Percentiles rank a stretch among this genome's conserved stretches.
These are phyloP conservation scores for Monilinia fructicola DNA, from an alignment of 2,329 filamentous ascomycete species.

Conservation along the genomic window DNA sequence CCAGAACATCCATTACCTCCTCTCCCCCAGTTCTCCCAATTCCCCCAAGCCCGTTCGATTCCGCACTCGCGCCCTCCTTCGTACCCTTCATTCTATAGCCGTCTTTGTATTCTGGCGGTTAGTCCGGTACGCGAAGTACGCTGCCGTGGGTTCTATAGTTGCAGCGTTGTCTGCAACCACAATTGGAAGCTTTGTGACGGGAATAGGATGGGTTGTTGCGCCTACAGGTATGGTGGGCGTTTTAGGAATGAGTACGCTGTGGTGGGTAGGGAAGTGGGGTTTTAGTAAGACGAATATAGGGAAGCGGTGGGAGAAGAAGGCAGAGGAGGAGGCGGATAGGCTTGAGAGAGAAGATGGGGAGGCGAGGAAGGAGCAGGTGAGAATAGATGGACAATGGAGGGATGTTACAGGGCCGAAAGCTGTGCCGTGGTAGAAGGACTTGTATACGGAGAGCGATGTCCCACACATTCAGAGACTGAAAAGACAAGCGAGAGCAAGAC, in stretches of 20 bases:
- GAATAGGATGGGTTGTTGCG: constrained; percentile 38
- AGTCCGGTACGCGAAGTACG: constrained; percentile 41
- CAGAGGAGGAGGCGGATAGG: constrained; percentile 28
- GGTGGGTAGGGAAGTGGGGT: constrained; percentile 40
- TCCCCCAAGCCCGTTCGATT: constrained; percentile 34
- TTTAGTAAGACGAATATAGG: constrained; percentile 35
- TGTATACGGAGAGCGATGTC: neutral
- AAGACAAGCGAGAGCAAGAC: neutral
- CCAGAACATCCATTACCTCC: constrained; percentile 37
- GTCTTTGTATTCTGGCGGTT: constrained; percentile 41
- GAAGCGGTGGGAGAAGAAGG: constrained; percentile 31
- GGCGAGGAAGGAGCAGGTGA: constrained; percentile 30
- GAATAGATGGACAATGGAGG: constrained; percentile 38
- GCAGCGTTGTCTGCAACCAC: constrained; percentile 38
- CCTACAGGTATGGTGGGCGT: constrained; percentile 36
- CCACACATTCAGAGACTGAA: neutral
- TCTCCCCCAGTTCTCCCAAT: constrained; percentile 33
- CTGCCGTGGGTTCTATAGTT: constrained; percentile 35
- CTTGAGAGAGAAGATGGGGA: constrained; percentile 24
- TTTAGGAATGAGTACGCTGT: constrained; percentile 35
- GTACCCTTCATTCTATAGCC: constrained; percentile 36
- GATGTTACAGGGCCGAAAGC: constrained; percentile 38
- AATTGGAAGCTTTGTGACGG: constrained; percentile 36
- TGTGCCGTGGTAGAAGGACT: constrained; percentile 35
- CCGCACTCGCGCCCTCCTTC: constrained; percentile 39